Percentiles rank a stretch among this genome's conserved stretches.
Conservation (phyloP, 2,329 filamentous ascomycete species). For the Microascus cirrosus region DNA sequence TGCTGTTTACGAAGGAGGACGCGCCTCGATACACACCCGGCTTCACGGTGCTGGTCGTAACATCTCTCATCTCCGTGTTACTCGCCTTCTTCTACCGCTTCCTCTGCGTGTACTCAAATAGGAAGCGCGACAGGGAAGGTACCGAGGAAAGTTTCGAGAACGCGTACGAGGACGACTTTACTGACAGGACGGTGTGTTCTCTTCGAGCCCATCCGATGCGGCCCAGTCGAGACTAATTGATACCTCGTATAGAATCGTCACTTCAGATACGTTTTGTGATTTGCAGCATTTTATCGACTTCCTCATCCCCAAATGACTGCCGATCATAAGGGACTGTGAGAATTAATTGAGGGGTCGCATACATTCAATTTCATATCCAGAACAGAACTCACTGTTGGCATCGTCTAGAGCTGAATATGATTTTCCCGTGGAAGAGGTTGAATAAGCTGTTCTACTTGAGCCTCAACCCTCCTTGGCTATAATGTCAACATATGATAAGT, state of each 20-base stretch:
- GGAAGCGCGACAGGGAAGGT: constrained; percentile 26
- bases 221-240: neutral
- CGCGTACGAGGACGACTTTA: constrained; percentile 40
- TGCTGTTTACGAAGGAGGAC: constrained; percentile 23
- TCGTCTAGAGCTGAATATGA: too few species aligned
- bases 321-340: too few species aligned
- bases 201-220: neutral
- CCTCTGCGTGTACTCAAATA: constrained; percentile 31
- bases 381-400: too few species aligned
- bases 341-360: too few species aligned
- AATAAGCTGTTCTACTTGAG: too few species aligned
- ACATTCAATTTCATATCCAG: too few species aligned
- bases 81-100: constrained; percentile 30
- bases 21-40: constrained; percentile 20
- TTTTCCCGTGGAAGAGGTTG: too few species aligned
- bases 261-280: constrained; percentile 13
- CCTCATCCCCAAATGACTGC: too few species aligned
- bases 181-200: constrained; percentile 22
- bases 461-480: too few species aligned
- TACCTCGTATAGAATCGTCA: constrained; percentile 11
- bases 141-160: constrained; percentile 36
- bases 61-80: constrained; percentile 15
- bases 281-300: neutral
- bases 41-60: constrained; percentile 23
- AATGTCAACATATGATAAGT: too few species aligned